phyloP scores from a whole-genome alignment of 345 rosid genomes.

The Syzygium aqueum region DNA sequence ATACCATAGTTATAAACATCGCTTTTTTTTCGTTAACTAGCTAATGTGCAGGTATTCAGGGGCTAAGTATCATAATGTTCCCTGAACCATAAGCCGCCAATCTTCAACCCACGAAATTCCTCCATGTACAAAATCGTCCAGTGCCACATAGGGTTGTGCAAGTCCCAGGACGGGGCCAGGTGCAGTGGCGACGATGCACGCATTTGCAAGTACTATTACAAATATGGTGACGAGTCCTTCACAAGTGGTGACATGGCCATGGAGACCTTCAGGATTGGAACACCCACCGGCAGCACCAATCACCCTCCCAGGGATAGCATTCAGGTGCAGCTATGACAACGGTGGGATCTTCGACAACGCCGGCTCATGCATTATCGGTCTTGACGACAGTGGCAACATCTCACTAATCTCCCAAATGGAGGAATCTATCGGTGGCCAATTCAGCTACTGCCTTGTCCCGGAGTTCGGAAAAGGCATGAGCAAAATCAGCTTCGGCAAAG shows the following conservation, averaged over 20 bases:
- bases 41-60: no score
- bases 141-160: not conserved
- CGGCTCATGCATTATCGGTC: not conserved
- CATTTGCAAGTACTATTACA: not conserved
- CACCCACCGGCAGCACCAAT: not conserved
- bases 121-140: not conserved
- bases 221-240: not conserved
- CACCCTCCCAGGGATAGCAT: not conserved
- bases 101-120: not conserved
- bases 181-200: not conserved
- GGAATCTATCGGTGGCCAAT: not conserved
- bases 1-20: no score
- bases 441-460: not conserved
- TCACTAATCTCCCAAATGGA: not conserved
- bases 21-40: no score
- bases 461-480: not conserved
- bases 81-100: not conserved
- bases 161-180: not conserved
- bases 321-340: not conserved
- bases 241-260: accelerated
- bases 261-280: not conserved
- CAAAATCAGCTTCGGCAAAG: not conserved
- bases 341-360: accelerated
- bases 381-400: not conserved
- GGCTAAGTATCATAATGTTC: no score